Base-by-base conservation (phyloP, 768 basidiomycete genomes). In the Xerocomellus amylosporus region DNA sequence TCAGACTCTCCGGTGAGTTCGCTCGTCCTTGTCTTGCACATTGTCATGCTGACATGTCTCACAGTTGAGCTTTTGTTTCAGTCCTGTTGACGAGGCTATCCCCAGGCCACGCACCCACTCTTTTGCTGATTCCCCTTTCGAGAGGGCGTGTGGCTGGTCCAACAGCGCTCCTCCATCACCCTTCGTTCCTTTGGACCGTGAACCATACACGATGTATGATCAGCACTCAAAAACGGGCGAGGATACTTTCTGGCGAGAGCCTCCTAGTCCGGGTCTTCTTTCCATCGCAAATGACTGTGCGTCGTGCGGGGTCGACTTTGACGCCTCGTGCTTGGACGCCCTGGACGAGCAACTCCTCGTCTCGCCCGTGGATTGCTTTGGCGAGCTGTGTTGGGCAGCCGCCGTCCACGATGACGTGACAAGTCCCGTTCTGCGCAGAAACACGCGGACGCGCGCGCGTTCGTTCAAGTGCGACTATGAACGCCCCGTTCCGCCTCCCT, bases 291-390 rank as follows among this genome's bases (percentile, higher is more conserved):
- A 52, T 19, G 71, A 72, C 26, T 67, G 66, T 30, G 58, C 71
- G 6, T 45, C 58, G 26, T 68, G 68, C 20, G 69, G 69, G 30
- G 66, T 70, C 17, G 68, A 71, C 30, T 53, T 78, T 61, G 73
- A 77, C 58, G 54, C 62, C 1, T 63, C 69, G 2, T 75, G 75
- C 44, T 57, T 78, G 20, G 62, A 71, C 30, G 58, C 60, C 9
- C 63, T 78, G 8, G 77, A 78, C 57, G 70, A 75, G 46, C 68
- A 75, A 36, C 73, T 78, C 5, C 65, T 78, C 1, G 53, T 64
- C 36, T 64, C 69, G n/a, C 77, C 77, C 24, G 45, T 66, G 36
- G 71, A 71, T 17, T 71, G 69, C 14, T 78, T 78, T 55, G 68
- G 66, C 8, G 77, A 77, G 15, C 45, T 71, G 10, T 78, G 77